Evolutionary conservation across 805 yeast species (phyloP), one percentile per base, ranked within the genome.

Genomic region (Hanseniaspora taiwanica): DNA sequence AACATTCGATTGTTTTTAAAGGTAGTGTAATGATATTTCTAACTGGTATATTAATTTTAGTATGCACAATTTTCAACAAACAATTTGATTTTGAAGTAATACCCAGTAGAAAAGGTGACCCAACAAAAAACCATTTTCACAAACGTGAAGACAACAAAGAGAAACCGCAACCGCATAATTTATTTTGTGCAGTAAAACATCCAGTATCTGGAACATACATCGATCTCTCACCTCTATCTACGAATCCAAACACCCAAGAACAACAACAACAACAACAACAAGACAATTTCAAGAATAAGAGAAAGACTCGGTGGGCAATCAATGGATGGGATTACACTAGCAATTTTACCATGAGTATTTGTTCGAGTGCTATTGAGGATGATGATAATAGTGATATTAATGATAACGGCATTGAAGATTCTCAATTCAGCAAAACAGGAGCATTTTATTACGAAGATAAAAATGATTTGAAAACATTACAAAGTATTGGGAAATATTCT

Each of bases 301-400:
- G 36, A 44, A 18, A 52, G 45, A 42, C 49, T 52, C 12, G 49
- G 56, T 83, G 87, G 84, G 59, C 66, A 31, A 76, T 87, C 3
- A 70, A 69, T 44, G 93, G 93, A 1, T 71, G 69, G 55, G 91
- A 79, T 46, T 73, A 72, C 49, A 76, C 76, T 21, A 65, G 62
- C 37, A 86, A 86, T 58, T 86, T 79, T 61, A 80, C 89, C 1
- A 48, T 81, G 33, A 80, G 82, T n/a, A 63, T 80, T 2, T 80
- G 89, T 50, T 69, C 81, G 39, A 59, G 76, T n/a, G 74, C 79
- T 20, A 51, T 70, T 33, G 50, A 55, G 37, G 36, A 46, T 10
- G 38, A 41, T 25, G 45, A 56, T 4, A 50, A 46, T 8, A 49
- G 49, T 6, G 47, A 56, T 8, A 51, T 48, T 23, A 41, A n/a